Percentiles rank a stretch among this genome's conserved stretches.
These are phyloP conservation scores for Pseudocercospora macadamiae DNA, from an alignment of 2,329 filamentous ascomycete genomes.

Conservation along the genomic window DNA sequence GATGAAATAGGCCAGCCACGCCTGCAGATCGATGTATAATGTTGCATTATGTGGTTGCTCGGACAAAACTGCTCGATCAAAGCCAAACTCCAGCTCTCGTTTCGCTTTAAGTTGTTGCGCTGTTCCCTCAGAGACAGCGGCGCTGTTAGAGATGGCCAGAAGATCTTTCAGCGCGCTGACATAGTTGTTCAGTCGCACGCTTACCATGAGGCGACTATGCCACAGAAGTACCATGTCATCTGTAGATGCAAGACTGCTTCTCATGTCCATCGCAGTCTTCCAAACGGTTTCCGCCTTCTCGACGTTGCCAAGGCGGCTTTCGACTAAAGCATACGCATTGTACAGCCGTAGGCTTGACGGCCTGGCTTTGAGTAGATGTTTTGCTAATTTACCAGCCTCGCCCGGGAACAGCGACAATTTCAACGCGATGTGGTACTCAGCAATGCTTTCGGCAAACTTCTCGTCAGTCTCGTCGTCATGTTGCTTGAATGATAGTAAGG, in stretches of 20 bases:
- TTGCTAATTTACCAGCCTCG: slow-evolving; percentile 70
- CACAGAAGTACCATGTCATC: slow-evolving; percentile 54
- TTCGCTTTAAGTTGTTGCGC: slow-evolving; percentile 54
- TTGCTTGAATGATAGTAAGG: slow-evolving; percentile 54
- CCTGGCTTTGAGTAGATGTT: slow-evolving; percentile 69
- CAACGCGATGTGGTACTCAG: slow-evolving; percentile 71
- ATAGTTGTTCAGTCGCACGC: not conserved
- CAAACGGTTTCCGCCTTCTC: slow-evolving; percentile 67
- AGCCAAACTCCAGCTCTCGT: slow-evolving; percentile 56
- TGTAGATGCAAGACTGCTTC: slow-evolving; percentile 43
- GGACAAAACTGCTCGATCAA: slow-evolving; percentile 60
- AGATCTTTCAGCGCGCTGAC: slow-evolving; percentile 42
- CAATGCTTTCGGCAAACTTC: slow-evolving; percentile 58
- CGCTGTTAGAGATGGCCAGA: slow-evolving; percentile 28
- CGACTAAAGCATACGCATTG: slow-evolving; percentile 76
- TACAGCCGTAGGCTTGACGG: slow-evolving; percentile 70
- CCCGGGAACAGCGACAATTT: slow-evolving; percentile 58
- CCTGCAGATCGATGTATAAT: slow-evolving; percentile 63
- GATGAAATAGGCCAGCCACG: slow-evolving; percentile 69
- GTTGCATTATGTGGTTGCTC: slow-evolving; percentile 54
- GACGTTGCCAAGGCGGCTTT: slow-evolving; percentile 61
- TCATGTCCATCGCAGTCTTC: slow-evolving; percentile 66
- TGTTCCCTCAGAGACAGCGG: not conserved
- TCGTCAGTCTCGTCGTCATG: slow-evolving; percentile 25
- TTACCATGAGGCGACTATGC: slow-evolving; percentile 66